Percentiles rank a stretch among this genome's conserved stretches.
These are phyloP conservation scores for Dryadomyces quercivorus DNA, from an alignment of 2,329 filamentous ascomycete genomes.

Conservation along the genomic window DNA sequence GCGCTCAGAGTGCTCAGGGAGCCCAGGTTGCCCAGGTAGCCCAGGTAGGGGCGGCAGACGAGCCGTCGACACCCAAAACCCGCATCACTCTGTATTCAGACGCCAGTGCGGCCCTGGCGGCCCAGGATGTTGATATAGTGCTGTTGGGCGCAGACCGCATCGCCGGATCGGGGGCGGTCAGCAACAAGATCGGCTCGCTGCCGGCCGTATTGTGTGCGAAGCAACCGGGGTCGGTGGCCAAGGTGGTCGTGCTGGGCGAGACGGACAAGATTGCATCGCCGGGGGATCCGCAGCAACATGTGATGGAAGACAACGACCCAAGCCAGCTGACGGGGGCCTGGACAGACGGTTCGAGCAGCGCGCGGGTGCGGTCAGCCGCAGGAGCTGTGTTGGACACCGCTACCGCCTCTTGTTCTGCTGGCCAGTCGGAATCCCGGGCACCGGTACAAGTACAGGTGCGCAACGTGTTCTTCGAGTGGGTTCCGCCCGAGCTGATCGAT, in stretches of 20 bases:
- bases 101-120: constrained; percentile 43
- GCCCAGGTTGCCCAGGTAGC: too few species aligned
- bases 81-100: constrained; percentile 44
- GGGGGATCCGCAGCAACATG: constrained; percentile 28
- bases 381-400: constrained; percentile 2
- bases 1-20: too few species aligned
- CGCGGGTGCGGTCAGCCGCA: constrained; percentile 13
- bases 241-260: constrained; percentile 44
- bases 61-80: constrained; percentile 12
- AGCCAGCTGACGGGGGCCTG: constrained; percentile 38
- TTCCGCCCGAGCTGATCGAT: constrained; percentile 36
- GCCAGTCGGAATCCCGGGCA: not conserved
- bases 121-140: constrained; percentile 39
- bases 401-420: not conserved
- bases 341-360: constrained; percentile 19
- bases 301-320: constrained; percentile 37
- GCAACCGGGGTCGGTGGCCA: constrained; percentile 15
- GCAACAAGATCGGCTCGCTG: constrained; percentile 55
- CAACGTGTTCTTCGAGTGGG: constrained; percentile 51
- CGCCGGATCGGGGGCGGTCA: constrained; percentile 41
- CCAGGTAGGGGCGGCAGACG: constrained; percentile 14
- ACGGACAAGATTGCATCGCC: constrained; percentile 47
- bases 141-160: constrained; percentile 55
- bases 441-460: constrained; percentile 22
- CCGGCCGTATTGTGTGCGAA: constrained; percentile 43